phyloP scores from a whole-genome alignment of 2,329 filamentous ascomycete genomes.

The Geosmithia putterillii region DNA sequence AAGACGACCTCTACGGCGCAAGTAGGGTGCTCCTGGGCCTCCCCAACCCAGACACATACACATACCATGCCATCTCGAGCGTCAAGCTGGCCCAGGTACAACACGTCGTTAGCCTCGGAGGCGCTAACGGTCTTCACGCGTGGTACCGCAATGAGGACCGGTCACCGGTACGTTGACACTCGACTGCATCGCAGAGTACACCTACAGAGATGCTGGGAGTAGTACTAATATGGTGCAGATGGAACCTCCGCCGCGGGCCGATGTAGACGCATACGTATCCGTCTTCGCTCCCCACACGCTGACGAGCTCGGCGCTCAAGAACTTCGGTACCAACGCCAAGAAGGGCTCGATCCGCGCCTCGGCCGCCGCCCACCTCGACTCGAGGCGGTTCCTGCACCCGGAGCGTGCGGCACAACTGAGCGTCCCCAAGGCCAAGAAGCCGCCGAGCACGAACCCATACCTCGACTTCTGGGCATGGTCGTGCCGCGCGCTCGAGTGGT shows the following conservation, averaged over 20 bases:
- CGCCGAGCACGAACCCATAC: conserved; percentile 47
- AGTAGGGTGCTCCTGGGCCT: conserved; percentile 30
- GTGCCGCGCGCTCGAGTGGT: conserved; percentile 52
- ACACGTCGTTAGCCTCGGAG: conserved; percentile 28
- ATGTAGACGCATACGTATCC: conserved; percentile 53
- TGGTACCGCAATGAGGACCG: conserved; percentile 32
- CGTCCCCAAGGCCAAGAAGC: conserved; percentile 31
- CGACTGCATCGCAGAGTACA: too few relatives aligned
- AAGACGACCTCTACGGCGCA: conserved; percentile 31
- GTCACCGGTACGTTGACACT: conserved; percentile 17
- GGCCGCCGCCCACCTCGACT: conserved; percentile 42
- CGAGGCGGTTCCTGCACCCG: conserved; percentile 38
- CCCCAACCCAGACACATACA: conserved; percentile 29
- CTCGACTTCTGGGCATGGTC: conserved; percentile 56
- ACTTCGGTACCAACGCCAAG: conserved; percentile 51
- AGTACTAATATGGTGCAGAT: conserved; percentile 11
- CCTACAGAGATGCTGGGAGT: not conserved
- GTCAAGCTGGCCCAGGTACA: conserved; percentile 37
- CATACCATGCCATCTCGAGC: conserved; percentile 38
- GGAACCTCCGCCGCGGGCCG: conserved; percentile 37
- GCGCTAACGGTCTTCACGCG: conserved; percentile 30
- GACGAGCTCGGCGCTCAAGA: conserved; percentile 49
- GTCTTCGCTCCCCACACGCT: conserved; percentile 51
- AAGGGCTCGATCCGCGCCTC: conserved; percentile 46
- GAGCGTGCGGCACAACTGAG: conserved; percentile 22